Conservation (phyloP, 352 stramenopile species). For the Pythium volutum region DNA sequence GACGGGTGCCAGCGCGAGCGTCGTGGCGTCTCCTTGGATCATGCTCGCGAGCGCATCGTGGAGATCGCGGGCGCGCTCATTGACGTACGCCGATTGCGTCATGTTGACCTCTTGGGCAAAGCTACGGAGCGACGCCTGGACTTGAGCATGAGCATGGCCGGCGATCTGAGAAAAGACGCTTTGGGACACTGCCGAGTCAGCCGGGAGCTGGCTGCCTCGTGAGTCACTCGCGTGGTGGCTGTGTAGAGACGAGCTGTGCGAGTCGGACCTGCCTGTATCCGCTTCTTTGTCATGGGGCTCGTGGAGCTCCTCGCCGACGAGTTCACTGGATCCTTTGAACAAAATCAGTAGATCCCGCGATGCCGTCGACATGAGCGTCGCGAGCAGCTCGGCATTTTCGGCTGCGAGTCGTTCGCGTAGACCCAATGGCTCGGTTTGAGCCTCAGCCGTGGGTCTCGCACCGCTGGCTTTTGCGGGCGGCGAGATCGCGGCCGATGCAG, state of each 20-base stretch:
- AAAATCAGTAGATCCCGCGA: constrained; percentile 25
- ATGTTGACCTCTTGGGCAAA: constrained; percentile 28
- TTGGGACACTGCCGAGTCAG: constrained; percentile 23
- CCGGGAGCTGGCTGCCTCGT: constrained; percentile 8
- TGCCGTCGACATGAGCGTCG: constrained; percentile 19
- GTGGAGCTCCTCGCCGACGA: neutral
- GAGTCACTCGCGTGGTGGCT: constrained; percentile 12
- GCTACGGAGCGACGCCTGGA: constrained; percentile 20
- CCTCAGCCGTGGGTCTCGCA: neutral
- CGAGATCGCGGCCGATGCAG: neutral
- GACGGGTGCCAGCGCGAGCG: constrained; percentile 21
- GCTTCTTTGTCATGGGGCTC: neutral
- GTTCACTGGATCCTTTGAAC: constrained; percentile 29
- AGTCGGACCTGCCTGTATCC: neutral
- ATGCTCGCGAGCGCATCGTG: constrained; percentile 27
- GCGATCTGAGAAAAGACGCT: constrained; percentile 35
- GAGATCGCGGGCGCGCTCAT: constrained; percentile 30
- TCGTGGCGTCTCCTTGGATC: constrained; percentile 23
- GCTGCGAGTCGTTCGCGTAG: constrained; percentile 28
- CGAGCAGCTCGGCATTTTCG: constrained; percentile 22
- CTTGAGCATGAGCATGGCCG: constrained; percentile 27
- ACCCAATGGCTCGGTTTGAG: constrained; percentile 16
- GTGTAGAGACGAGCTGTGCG: neutral
- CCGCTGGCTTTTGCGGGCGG: neutral
- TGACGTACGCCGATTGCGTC: constrained; percentile 27